Base-by-base conservation (phyloP, 768 basidiomycete species). In the Trametes elegans region DNA sequence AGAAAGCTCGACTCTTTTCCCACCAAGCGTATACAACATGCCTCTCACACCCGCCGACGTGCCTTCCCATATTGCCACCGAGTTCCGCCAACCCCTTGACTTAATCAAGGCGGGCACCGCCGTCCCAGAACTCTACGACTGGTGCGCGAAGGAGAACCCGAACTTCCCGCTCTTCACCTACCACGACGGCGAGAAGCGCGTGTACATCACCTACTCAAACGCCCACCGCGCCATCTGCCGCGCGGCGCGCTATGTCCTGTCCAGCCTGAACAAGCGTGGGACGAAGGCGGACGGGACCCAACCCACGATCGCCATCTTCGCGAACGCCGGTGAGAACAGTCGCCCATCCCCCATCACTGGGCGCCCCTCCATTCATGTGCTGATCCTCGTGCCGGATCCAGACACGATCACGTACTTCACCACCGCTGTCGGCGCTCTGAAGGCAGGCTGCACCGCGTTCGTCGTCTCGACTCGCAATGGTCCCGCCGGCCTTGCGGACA, bases 81-180 rank as follows among this genome's bases (percentile, higher is more conserved):
- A 57, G 21, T 53, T 54, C n/a, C 47, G 35, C 19, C 24, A 42
- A 21, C 57, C 57, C 2, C 35, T 31, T 11, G 23, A 49, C 8
- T 23, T 49, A 10, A n/a, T 36, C 16, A 23, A 19, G 19, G 40
- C 34, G 11, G 24, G 43, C 2, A 21, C 71, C 5, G 64, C 64
- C 1, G 28, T 76, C 2, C 68, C 71, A 1, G 63, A 75, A 49
- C 39, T 75, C 16, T 70, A 67, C 32, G 74, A 74, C 41, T 75
- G 67, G 67, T 66, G 74, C 43, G 52, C 55, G 3, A 38, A 60
- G 18, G 53, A 72, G 38, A 66, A 60, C 24, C 65, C 70, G 1
- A 51, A 66, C 27, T 73, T 75, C 50, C 71, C 69, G 14, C 44
- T 73, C 23, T 74, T 71, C 55, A 55, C 62, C 13, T 71, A 59